Percentiles rank a stretch among this genome's conserved stretches.
Evolutionary conservation across 2,329 filamentous ascomycete species (phyloP).

Genomic region (Penicillium sp.): DNA sequence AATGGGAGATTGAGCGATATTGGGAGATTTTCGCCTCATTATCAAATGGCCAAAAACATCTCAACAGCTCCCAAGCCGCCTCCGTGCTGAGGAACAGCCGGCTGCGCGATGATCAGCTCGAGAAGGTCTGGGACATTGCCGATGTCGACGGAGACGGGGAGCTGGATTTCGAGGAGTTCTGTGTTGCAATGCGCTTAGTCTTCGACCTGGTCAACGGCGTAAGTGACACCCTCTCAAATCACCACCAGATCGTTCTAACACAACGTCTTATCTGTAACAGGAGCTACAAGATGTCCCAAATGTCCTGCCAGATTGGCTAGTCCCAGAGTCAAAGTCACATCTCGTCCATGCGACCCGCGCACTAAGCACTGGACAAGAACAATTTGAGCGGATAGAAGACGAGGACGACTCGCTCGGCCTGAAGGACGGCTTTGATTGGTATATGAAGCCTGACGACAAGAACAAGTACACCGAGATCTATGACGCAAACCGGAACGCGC

Average conservation of each 20-base stretch:
- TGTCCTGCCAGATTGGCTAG: constrained; percentile 88
- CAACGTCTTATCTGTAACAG: constrained; percentile 44
- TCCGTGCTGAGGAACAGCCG: constrained; percentile 71
- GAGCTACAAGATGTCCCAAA: constrained; percentile 88
- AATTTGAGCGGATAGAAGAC: constrained; percentile 79
- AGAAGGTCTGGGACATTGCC: constrained; percentile 93
- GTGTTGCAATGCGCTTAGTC: constrained; percentile 96
- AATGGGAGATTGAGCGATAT: constrained; percentile 73
- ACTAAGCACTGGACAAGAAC: constrained; percentile 72
- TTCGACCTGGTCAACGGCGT: constrained; percentile 97
- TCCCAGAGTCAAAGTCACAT: constrained; percentile 91
- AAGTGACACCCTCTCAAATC: constrained; percentile 34
- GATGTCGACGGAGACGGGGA: constrained; percentile 98
- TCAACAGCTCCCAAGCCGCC: constrained; percentile 68
- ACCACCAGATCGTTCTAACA: constrained; percentile 7
- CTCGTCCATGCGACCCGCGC: constrained; percentile 80
- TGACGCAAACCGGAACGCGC: constrained; percentile 80
- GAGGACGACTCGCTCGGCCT: constrained; percentile 77
- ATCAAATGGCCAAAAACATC: constrained; percentile 60
- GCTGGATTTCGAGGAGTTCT: constrained; percentile 98
- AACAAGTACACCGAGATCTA: constrained; percentile 97
- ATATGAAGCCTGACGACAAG: constrained; percentile 92
- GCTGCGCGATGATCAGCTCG: constrained; percentile 78
- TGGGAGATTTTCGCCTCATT: constrained; percentile 77
- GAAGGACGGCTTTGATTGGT: constrained; percentile 98